phyloP scores from a whole-genome alignment of 75 land plant species.

The Cupressus sempervirens region DNA sequence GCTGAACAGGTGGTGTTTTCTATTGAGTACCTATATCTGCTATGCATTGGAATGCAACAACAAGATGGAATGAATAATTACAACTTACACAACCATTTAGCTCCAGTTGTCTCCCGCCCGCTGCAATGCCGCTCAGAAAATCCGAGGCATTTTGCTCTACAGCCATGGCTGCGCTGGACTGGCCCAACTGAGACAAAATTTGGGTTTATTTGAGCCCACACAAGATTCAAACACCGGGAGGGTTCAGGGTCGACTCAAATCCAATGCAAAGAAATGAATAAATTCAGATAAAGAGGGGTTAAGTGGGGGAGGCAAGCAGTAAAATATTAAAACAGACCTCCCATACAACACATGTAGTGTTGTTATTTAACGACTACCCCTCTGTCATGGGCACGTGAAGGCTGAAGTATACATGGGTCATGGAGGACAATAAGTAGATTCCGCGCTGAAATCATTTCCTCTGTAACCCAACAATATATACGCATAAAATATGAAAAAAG shows the following conservation, averaged over 20 bases:
- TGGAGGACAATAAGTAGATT: background rate
- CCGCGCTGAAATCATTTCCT: background rate
- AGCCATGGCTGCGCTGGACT: background rate
- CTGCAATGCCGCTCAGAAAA: background rate
- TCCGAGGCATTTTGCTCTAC: background rate
- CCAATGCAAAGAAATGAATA: no score
- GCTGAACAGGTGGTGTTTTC: background rate
- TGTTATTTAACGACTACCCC: background rate
- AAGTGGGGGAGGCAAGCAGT: no score
- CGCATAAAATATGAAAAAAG: no score
- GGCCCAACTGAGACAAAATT: background rate
- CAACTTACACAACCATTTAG: background rate
- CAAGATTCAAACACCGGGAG: no score
- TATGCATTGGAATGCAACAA: background rate
- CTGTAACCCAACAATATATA: background rate
- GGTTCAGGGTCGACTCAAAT: no score
- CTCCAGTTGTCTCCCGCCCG: background rate
- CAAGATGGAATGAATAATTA: background rate
- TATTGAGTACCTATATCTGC: background rate
- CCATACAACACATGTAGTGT: background rate
- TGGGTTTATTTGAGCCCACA: no score
- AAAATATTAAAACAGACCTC: no score
- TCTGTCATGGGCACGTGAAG: constrained; percentile 1
- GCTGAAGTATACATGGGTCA: background rate
- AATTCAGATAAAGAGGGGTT: no score